Evolutionary conservation across 1,139 yeast species (phyloP), one percentile per base, ranked within the genome.

Genomic region (Protomyces gravidus): DNA sequence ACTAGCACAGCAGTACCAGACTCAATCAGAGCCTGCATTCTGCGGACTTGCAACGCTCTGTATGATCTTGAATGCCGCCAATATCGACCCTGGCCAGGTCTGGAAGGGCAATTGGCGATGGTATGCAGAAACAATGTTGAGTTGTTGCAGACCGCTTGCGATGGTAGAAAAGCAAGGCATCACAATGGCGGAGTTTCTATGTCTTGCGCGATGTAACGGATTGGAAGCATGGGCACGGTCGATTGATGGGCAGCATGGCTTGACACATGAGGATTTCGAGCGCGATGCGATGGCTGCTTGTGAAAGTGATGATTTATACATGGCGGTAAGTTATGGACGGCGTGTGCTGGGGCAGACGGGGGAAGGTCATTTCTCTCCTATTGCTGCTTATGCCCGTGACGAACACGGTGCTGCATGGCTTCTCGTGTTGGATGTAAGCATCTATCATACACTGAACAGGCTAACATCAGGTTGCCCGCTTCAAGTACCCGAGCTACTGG

Each of bases 41-140:
- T 55, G 59, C 40, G 59, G 59, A n/a, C 13, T 55, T 13, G 59
- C 52, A n/a, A 55, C 59, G 40, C 45, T 55, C 4, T 48, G 55
- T 15, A 55, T 55, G 59, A 47, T 55, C 9, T 39, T 55, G 15
- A 55, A 55, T 27, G 50, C 59, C 2, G 15, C 33, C 11, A 46
- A 36, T 15, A 45, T 55, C n/a, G 59, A 55, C 47, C 59, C 59
- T 4, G 36, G 46, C 6, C 45, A 45, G 17, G n/a, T 26, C 11
- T 55, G 59, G 59, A 55, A 55, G 39, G 59, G 59, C 9, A 17
- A 27, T 17, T 55, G 59, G 59, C 59, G 59, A 26, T 55, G 59
- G 59, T 55, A 47, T 25, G 48, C 47, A 13, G 52, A 55, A 25
- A 19, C 33, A 19, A 55, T 55, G 59, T 39, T 55, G 25, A 45